Evolutionary conservation across 495 filamentous ascomycete genomes (phyloP), one percentile per base, ranked within the genome.

Genomic region (Trichoderma reesei): DNA sequence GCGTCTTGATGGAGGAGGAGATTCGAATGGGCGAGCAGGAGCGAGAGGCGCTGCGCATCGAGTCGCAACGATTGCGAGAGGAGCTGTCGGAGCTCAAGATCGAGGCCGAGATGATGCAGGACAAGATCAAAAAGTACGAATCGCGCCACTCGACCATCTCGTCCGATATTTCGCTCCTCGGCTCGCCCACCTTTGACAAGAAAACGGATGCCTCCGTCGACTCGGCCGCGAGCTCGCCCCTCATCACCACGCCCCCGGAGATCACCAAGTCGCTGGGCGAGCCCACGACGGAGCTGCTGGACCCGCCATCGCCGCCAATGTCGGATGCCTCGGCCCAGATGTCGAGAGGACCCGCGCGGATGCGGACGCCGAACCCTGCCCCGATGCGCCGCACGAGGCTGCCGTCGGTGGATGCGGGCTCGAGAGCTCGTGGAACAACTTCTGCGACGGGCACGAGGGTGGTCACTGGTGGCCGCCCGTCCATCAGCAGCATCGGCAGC

Each of bases 1-100:
- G 80, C 16, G 94, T 98, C 39, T 86, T 98, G 83, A 80, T 96
- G 74, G 94, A 98, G 72, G 92, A 96, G 73, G 94, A 98, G 73
- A 87, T 98, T 68, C 90, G 88, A 72, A 78, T 81, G 39, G 91
- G 91, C 9, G 94, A 98, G 71, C 87, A 92, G 71, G 94, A 98
- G 74, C 83, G 94, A 67, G 93, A 98, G 73, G 69, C 74, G 20
- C 78, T 98, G 44, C 84, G 94, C 61, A 96, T 98, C 67, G 91
- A 96, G 66, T 83, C 87, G 4, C 94, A 98, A 71, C 79, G 93
- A 60, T 76, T 98, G 60, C 85, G 90, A 18, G 91, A 97, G 69
- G 94, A 98, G 69, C 79, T 97, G 9, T 89, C 89, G 2, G 94
- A 98, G 71, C 83, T 96, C 62, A 93, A 88, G 80, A 88, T 98